Percentiles rank a stretch among this genome's conserved stretches.
Evolutionary conservation across 495 filamentous ascomycete species (phyloP).

Genomic region (Eremomyces bilateralis): DNA sequence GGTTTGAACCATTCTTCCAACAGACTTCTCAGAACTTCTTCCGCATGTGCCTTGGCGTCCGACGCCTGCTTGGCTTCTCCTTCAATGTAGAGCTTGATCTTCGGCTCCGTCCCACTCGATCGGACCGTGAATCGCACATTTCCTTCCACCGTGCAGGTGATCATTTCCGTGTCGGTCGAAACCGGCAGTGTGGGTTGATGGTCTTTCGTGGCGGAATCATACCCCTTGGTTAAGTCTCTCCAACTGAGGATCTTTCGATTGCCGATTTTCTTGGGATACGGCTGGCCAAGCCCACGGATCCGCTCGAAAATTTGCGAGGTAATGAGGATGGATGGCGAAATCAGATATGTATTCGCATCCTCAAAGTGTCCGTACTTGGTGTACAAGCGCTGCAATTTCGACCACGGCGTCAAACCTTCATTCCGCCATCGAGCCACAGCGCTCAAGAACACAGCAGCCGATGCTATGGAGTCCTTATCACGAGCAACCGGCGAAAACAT

Average conservation of each 20-base stretch:
- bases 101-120: slow-evolving; percentile 49
- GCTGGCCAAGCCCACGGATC: slow-evolving; percentile 26
- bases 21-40: slow-evolving; percentile 29
- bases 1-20: slow-evolving; percentile 34
- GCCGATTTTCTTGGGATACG: slow-evolving; percentile 24
- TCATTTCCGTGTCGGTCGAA: slow-evolving; percentile 41
- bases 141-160: slow-evolving; percentile 43
- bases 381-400: slow-evolving; percentile 40
- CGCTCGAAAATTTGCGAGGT: slow-evolving; percentile 32
- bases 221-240: slow-evolving; percentile 46
- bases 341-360: slow-evolving; percentile 45
- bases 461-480: slow-evolving; percentile 52
- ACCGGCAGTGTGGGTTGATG: slow-evolving; percentile 35
- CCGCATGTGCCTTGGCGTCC: slow-evolving; percentile 29
- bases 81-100: slow-evolving; percentile 24
- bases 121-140: slow-evolving; percentile 43
- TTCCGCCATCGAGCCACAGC: slow-evolving; percentile 31
- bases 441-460: slow-evolving; percentile 39
- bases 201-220: slow-evolving; percentile 34
- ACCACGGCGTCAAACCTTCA: slow-evolving; percentile 33
- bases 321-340: slow-evolving; percentile 30
- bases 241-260: slow-evolving; percentile 32
- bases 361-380: slow-evolving; percentile 40
- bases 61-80: slow-evolving; percentile 12
- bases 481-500: slow-evolving; percentile 45